A percentile compares a stretch with the other conserved stretches of the same genome.
Evolutionary conservation across 75 land plant genomes (phyloP).

Genomic region (Sequoia sempervirens): DNA sequence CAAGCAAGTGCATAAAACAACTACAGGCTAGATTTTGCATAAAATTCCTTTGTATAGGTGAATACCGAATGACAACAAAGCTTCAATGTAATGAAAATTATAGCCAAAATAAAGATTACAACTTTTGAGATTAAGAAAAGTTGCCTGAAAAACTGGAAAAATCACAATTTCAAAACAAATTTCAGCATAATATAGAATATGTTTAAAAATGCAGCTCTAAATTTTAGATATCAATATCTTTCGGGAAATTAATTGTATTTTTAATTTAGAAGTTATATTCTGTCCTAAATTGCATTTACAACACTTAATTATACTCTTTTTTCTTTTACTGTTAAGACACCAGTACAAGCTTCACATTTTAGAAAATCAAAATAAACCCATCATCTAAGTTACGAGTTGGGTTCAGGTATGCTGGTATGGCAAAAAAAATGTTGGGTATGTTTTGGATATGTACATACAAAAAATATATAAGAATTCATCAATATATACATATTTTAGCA

Average conservation of each 20-base stretch:
- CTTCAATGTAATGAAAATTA: background rate
- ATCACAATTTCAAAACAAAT: background rate
- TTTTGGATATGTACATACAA: too few relatives aligned
- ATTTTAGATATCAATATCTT: background rate
- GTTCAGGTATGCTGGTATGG: too few relatives aligned
- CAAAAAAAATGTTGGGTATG: too few relatives aligned
- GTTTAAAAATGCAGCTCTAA: background rate
- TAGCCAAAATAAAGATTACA: background rate
- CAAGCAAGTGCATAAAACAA: background rate
- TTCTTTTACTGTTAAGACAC: background rate
- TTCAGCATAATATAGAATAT: background rate
- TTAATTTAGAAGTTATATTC: background rate
- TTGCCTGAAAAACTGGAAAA: background rate
- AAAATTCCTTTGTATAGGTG: background rate
- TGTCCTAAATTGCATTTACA: background rate
- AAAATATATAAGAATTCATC: too few relatives aligned
- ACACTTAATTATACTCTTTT: background rate
- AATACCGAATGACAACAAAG: background rate
- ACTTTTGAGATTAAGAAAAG: background rate
- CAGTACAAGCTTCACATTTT: conserved; percentile 3
- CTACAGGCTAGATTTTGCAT: background rate
- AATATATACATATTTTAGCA: too few relatives aligned
- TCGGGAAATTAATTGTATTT: too few relatives aligned
- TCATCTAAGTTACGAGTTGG: too few relatives aligned
- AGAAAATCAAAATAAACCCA: background rate